Base-by-base conservation (phyloP, 257 asterid species). In the Przewalskia tangutica region DNA sequence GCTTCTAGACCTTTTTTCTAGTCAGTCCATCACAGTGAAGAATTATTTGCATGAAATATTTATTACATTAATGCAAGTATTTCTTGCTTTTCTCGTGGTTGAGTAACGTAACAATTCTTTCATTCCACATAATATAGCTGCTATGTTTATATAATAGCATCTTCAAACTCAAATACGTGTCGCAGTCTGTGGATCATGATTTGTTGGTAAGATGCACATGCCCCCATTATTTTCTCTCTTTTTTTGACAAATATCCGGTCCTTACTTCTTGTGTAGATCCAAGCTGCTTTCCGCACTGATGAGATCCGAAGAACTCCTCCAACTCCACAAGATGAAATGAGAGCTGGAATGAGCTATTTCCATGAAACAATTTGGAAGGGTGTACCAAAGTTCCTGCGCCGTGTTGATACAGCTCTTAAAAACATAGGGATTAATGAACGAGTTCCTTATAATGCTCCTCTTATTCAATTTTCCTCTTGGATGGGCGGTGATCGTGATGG, bases 401-500 rank as follows among this genome's bases (percentile, higher is more conserved):
- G 91, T 44, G 89, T 89, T 83, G 91, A 89, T 70, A 89, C 91
- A 4, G 90, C 91, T 38, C 90, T 87, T 32, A 89, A 82, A 64
- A 89, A 89, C 79, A 84, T 89, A 6, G 91, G 91, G 84, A 89
- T 89, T 44, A 36, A 89, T 56, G 90, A 89, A 27, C 91, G 91
- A 20, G 87, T 89, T 85, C 91, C 91, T 63, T 87, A 87, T 77
- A 89, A 87, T 85, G 90, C 90, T 73, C 91, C 90, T 34, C 90
- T 89, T 9, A 89, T 89, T 82, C 91, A 89, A 56, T 89, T 89
- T 84, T 89, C 91, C 68, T 89, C 91, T 80, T 89, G 91, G 91
- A 89, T 89, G 91, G 91, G 91, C 5, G 91, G 91, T 77, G 91
- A 89, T 81, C 91, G 91, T 83, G 91, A 89, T 85, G 91, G 91